Conservation (phyloP, 495 filamentous ascomycete species). For the Penicillium pulvis region DNA sequence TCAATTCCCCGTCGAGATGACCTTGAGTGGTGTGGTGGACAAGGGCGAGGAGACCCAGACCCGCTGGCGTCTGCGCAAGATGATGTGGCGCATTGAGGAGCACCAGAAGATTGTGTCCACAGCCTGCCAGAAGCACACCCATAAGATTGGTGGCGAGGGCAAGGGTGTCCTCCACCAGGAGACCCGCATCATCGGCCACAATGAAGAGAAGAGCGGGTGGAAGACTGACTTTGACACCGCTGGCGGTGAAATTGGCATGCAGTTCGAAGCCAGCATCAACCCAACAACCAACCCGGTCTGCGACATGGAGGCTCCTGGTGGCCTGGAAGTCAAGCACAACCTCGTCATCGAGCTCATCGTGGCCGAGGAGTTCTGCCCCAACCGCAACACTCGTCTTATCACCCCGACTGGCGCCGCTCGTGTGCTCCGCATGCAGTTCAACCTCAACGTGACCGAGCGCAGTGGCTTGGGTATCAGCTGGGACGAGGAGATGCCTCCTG, state of each 20-base stretch:
- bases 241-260: constrained; percentile 77
- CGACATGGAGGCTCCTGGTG: constrained; percentile 77
- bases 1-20: constrained; percentile 75
- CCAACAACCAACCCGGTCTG: constrained; percentile 66
- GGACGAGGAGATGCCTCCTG: constrained; percentile 94
- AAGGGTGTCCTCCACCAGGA: constrained; percentile 83
- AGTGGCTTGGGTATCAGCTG: constrained; percentile 89
- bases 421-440: constrained; percentile 92
- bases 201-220: constrained; percentile 86
- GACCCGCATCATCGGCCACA: constrained; percentile 69
- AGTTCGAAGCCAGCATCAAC: constrained; percentile 73
- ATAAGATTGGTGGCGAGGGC: constrained; percentile 67
- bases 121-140: constrained; percentile 75
- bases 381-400: constrained; percentile 66
- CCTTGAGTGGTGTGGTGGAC: constrained; percentile 75
- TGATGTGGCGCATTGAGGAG: constrained; percentile 94
- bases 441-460: constrained; percentile 75
- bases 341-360: constrained; percentile 94
- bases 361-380: constrained; percentile 81
- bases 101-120: constrained; percentile 75
- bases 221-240: constrained; percentile 82
- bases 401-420: constrained; percentile 89
- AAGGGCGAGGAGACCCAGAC: constrained; percentile 62
- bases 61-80: constrained; percentile 85
- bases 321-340: constrained; percentile 77